These are phyloP conservation scores for Coemansia sp. DNA, from an alignment of 192 early-diverging fungal species.

Conservation along the genomic window DNA sequence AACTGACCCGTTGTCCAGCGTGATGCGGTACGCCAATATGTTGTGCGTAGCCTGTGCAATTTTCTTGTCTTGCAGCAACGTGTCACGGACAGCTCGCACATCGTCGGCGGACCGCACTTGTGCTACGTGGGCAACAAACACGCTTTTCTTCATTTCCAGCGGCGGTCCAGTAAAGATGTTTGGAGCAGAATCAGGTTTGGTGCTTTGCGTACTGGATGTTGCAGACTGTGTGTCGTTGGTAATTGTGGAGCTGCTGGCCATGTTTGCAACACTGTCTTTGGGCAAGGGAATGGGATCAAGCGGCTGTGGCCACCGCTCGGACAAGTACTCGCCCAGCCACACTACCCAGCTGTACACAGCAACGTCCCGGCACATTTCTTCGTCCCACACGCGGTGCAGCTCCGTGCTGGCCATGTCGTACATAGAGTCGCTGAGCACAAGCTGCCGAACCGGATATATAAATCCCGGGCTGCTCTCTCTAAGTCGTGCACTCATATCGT, in stretches of 20 bases:
- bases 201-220: background rate
- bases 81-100: conserved; percentile 45
- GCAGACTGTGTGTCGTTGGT: background rate
- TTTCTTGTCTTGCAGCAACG: conserved; percentile 67
- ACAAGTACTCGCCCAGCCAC: conserved; percentile 42
- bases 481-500: conserved; percentile 10
- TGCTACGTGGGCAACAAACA: conserved; percentile 84
- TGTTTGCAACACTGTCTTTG: conserved; percentile 14
- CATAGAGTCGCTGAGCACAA: conserved; percentile 31
- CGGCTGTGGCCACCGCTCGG: conserved; percentile 35
- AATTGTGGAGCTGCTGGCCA: background rate
- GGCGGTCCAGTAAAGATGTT: conserved; percentile 58
- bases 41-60: conserved; percentile 88
- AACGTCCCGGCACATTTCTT: conserved; percentile 37
- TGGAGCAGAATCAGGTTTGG: conserved; percentile 15
- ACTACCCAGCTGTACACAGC: conserved; percentile 49
- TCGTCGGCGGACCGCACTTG: conserved; percentile 58
- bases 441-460: conserved; percentile 29
- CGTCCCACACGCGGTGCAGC: conserved; percentile 23
- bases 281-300: conserved; percentile 38
- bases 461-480: conserved; percentile 8
- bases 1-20: conserved; percentile 40
- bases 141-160: conserved; percentile 75
- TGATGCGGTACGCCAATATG: conserved; percentile 84
- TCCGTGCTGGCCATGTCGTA: conserved; percentile 13